Conservation (phyloP, 1,284 basidiomycete genomes). For the Ceratobasidium sp. region DNA sequence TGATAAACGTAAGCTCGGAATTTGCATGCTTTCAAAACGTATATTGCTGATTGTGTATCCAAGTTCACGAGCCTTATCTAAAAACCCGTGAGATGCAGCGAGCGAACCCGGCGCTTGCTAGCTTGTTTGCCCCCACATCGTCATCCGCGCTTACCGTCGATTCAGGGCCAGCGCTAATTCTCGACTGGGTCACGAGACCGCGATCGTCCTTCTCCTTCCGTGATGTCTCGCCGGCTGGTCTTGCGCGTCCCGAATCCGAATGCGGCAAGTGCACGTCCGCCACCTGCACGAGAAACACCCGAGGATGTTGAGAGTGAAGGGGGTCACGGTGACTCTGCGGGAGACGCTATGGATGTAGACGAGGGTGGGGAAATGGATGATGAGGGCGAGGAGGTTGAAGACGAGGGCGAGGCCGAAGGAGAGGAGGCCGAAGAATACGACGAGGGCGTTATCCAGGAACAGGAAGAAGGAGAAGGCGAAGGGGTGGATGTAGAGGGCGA, state of each 20-base stretch:
- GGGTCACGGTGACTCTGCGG: background rate
- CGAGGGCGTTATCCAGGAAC: slow-evolving; percentile 47
- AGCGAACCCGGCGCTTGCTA: no score
- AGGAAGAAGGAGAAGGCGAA: slow-evolving; percentile 46
- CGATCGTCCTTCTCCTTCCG: background rate
- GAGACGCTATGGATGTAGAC: slow-evolving; percentile 23
- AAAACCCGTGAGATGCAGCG: no score
- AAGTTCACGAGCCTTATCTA: no score
- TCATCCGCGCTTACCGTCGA: no score
- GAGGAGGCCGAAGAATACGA: slow-evolving; percentile 7
- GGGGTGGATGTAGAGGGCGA: slow-evolving; percentile 46
- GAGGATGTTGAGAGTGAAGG: slow-evolving; percentile 2
- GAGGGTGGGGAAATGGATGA: slow-evolving; percentile 3
- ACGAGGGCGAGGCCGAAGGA: slow-evolving; percentile 45
- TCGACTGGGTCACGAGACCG: background rate
- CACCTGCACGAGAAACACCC: background rate
- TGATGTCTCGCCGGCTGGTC: slow-evolving; percentile 27
- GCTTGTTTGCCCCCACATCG: no score
- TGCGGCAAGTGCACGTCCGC: background rate
- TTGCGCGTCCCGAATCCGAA: slow-evolving; percentile 23
- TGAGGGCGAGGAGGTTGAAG: slow-evolving; percentile 45
- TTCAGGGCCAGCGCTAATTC: no score
- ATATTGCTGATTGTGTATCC: no score
- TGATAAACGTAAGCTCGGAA: no score
- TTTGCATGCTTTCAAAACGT: no score